Conservation (phyloP, 441 rosid species). For the Gossypium lobatum region DNA sequence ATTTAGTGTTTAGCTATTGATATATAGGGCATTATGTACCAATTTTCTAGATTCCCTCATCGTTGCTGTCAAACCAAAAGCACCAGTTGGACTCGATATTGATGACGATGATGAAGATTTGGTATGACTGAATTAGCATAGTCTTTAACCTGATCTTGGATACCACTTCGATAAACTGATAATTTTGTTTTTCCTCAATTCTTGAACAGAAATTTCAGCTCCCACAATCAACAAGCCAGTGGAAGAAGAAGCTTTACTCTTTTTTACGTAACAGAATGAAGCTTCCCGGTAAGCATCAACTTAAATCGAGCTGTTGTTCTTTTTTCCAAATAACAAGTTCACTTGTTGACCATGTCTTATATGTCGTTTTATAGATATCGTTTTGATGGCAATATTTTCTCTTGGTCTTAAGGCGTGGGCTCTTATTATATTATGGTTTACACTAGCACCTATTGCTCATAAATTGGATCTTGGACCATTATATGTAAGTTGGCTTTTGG, state of each 20-base stretch:
- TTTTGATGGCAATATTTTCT: slow-evolving; percentile 74
- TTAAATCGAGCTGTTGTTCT: slow-evolving; percentile 12
- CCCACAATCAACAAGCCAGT: slow-evolving; percentile 59
- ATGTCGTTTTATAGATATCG: slow-evolving; percentile 46
- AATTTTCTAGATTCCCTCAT: slow-evolving; percentile 52
- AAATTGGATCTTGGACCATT: slow-evolving; percentile 82
- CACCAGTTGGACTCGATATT: slow-evolving; percentile 45
- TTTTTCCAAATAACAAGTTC: slow-evolving; percentile 10
- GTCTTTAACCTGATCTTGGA: slow-evolving; percentile 11
- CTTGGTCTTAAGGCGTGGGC: slow-evolving; percentile 59
- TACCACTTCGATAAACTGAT: background rate
- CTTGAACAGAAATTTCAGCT: slow-evolving; percentile 65
- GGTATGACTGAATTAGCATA: slow-evolving; percentile 29
- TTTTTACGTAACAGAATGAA: slow-evolving; percentile 61
- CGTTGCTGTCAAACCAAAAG: slow-evolving; percentile 70
- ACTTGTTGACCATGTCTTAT: slow-evolving; percentile 24
- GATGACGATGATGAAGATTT: slow-evolving; percentile 61
- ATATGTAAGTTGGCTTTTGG: slow-evolving; percentile 51
- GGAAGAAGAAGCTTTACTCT: slow-evolving; percentile 66
- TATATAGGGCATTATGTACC: background rate
- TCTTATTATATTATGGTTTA: slow-evolving; percentile 63
- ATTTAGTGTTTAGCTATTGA: background rate
- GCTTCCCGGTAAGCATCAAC: slow-evolving; percentile 56
- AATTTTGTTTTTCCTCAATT: background rate
- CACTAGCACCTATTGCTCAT: slow-evolving; percentile 76